A percentile compares a stretch with the other conserved stretches of the same genome.
Conservation (phyloP, 164 flowering plant species). For the Sedum album region DNA sequence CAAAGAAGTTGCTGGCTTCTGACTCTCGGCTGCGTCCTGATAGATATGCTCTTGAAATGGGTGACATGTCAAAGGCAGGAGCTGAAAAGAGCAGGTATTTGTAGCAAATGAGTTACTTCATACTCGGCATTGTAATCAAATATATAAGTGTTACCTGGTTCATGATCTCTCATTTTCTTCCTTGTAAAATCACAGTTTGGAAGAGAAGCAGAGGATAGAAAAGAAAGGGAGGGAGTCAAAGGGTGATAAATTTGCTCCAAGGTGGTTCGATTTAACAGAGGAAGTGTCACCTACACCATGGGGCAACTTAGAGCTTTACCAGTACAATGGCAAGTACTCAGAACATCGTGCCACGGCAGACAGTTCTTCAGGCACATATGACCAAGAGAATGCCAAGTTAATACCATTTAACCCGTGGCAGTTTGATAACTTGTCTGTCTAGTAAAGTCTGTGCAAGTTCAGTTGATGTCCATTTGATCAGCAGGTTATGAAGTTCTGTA, state of each 20-base stretch:
- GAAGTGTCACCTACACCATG: slow-evolving; percentile 3
- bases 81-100: too few relatives aligned
- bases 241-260: background rate
- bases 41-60: slow-evolving; percentile 3
- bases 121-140: background rate
- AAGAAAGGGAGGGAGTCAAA: slow-evolving; percentile 3
- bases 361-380: background rate
- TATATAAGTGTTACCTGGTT: too few relatives aligned
- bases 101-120: too few relatives aligned
- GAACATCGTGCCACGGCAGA: background rate
- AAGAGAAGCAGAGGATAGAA: slow-evolving; percentile 1
- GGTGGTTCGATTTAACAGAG: slow-evolving; percentile 4
- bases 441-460: background rate
- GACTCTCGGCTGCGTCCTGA: slow-evolving; percentile 2
- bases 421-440: background rate
- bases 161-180: too few relatives aligned
- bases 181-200: slow-evolving; percentile 8
- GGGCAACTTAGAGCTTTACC: slow-evolving; percentile 5
- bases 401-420: background rate
- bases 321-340: background rate
- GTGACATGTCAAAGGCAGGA: slow-evolving; percentile 5
- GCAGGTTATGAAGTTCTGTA: too few relatives aligned
- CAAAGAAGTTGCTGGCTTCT: slow-evolving; percentile 1
- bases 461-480: too few relatives aligned
- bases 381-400: background rate